phyloP scores from a whole-genome alignment of 495 filamentous ascomycete species.

The Cryomyces antarcticus region DNA sequence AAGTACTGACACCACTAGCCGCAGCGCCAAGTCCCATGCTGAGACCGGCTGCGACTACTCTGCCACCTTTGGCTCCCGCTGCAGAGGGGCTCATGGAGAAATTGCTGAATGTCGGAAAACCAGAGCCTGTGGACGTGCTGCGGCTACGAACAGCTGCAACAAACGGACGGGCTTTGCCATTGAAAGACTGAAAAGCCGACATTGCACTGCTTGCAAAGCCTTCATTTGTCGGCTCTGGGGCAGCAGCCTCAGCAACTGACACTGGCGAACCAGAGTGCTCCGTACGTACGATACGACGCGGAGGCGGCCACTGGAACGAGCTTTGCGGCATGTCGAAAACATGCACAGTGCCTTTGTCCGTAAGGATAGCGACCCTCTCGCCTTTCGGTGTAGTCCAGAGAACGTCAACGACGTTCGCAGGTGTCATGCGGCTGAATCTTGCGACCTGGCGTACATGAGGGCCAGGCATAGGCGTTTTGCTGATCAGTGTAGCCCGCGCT shows the following conservation, averaged over 20 bases:
- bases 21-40: conserved; percentile 70
- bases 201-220: conserved; percentile 7
- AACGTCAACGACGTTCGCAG: conserved; percentile 74
- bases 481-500: conserved; percentile 9
- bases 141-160: conserved; percentile 9
- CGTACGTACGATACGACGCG: conserved; percentile 29
- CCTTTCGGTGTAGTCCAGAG: conserved; percentile 68
- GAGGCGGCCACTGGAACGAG: conserved; percentile 78
- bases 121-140: conserved; percentile 19
- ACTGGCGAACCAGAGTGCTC: too few relatives aligned
- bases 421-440: conserved; percentile 73
- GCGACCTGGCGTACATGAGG: conserved; percentile 66
- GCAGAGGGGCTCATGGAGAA: conserved; percentile 29
- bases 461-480: conserved; percentile 14
- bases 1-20: conserved; percentile 52
- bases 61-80: conserved; percentile 45
- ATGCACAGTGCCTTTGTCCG: conserved; percentile 84
- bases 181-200: conserved; percentile 11
- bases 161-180: conserved; percentile 7
- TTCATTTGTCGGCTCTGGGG: conserved; percentile 15
- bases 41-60: conserved; percentile 62
- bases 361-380: conserved; percentile 66
- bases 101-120: conserved; percentile 24
- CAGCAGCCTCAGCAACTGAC: conserved; percentile 22
- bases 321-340: conserved; percentile 66